A percentile compares a stretch with the other conserved stretches of the same genome.
phyloP scores from a whole-genome alignment of 2,329 filamentous ascomycete genomes.

The Phialocephala sp. region DNA sequence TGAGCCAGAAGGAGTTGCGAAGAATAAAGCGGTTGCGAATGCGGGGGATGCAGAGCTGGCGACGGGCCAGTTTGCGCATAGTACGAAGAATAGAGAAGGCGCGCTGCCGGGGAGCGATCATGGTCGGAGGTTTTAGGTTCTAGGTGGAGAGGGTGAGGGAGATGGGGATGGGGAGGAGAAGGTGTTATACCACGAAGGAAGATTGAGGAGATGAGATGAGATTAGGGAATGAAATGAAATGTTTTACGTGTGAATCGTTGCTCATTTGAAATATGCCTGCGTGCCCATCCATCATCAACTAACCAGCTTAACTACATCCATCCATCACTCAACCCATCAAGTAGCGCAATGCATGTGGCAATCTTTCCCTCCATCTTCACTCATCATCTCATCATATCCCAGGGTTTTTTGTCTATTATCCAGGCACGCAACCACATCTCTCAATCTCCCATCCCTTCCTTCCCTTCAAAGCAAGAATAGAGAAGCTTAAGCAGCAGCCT shows the following conservation, averaged over 20 bases:
- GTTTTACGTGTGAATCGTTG: background rate
- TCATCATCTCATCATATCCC: background rate
- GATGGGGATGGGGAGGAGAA: background rate
- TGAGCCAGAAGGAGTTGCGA: slow-evolving; percentile 27
- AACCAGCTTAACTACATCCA: background rate
- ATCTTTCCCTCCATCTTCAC: background rate
- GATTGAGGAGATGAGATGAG: background rate
- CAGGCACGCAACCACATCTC: background rate
- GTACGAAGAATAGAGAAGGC: slow-evolving; percentile 36
- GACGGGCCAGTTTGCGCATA: slow-evolving; percentile 28
- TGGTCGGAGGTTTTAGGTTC: slow-evolving; percentile 16
- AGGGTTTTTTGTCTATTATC: background rate
- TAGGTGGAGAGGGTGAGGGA: background rate
- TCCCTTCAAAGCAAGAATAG: background rate
- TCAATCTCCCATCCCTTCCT: background rate
- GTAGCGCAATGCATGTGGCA: background rate
- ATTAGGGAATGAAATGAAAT: background rate
- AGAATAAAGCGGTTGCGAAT: slow-evolving; percentile 32
- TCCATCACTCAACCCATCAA: background rate
- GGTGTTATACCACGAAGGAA: background rate
- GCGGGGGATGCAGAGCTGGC: slow-evolving; percentile 30
- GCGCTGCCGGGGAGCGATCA: slow-evolving; percentile 26
- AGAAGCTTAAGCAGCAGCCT: slow-evolving; percentile 31
- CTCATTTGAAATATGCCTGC: slow-evolving; percentile 9
- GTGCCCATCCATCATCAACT: background rate